These are phyloP conservation scores for Wickerhamiella domercqiae DNA, from an alignment of 805 yeast species.

Conservation along the genomic window DNA sequence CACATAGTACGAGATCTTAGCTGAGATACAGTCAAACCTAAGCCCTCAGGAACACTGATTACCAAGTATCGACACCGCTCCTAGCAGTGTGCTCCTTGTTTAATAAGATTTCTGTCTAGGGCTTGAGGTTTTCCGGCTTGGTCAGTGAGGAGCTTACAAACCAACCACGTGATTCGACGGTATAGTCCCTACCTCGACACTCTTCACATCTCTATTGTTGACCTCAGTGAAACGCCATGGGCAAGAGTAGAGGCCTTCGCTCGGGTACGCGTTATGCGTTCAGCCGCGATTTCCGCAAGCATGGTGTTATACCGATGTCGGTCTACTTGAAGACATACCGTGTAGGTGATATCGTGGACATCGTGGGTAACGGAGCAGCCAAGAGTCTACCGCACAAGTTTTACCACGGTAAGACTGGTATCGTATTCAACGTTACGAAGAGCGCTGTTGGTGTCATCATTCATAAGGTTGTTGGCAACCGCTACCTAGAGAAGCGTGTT, in stretches of 20 bases:
- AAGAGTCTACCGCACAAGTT: conserved; percentile 99
- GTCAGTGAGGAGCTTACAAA: no score
- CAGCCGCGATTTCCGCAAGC: conserved; percentile 98
- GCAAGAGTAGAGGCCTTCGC: conserved; percentile 88
- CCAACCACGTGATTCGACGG: no score
- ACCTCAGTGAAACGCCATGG: no score
- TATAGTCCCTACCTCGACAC: no score
- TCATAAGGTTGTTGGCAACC: conserved; percentile 97
- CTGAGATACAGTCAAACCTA: no score
- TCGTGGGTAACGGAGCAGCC: conserved; percentile 98
- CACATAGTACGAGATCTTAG: no score
- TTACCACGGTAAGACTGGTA: conserved; percentile 99
- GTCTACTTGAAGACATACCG: conserved; percentile 95
- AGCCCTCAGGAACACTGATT: no score
- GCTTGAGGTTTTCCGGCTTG: no score
- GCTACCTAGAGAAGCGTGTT: conserved; percentile 97
- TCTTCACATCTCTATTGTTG: no score
- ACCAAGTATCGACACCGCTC: no score
- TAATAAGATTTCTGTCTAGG: no score
- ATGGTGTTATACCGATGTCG: conserved; percentile 88
- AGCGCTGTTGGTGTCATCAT: conserved; percentile 94
- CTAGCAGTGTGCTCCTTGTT: no score
- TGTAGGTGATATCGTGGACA: conserved; percentile 99
- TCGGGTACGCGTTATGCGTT: conserved; percentile 99
- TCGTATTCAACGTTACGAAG: conserved; percentile 97